Base-by-base conservation (phyloP, 352 stramenopile genomes). In the Pythium biforme region DNA sequence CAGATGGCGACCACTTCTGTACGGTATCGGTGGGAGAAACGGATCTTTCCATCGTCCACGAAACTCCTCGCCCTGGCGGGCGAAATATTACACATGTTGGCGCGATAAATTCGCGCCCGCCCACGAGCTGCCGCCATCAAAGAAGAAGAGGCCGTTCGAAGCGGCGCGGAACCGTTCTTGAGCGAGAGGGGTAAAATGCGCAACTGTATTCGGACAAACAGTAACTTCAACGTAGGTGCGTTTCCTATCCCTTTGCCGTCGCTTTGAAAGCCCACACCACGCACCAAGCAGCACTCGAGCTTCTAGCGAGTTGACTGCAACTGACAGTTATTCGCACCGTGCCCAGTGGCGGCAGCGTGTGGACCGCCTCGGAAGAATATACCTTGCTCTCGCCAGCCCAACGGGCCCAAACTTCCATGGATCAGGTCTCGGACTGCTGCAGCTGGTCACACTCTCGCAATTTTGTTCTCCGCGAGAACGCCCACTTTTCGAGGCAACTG, bases 1-100 rank as follows among this genome's bases (percentile, higher is more conserved):
- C 60, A 68, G 60, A 68, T 68, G 60, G 40, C 48, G 47, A 31
- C 47, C 50, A 47, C 22, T 65, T 60, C 37, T n/a, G 51, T 39
- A 26, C 27, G 41, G 37, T 47, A 23, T n/a, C 15, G 17, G 6
- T 1, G 33, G 10, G 34, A 17, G 5, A 68, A 68, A 62, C 52
- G 60, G 53, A 61, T 68, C 53, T 68, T 47, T 68, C 53, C n/a
- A 43, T 55, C 23, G 40, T 25, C n/a, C 23, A 53, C 25, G 46
- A 59, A 60, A 60, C 53, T 50, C 0, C 37, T 23, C 33, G n/a
- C 31, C n/a, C 4, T 9, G 12, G 9, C 9, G 40, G 49, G 26
- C 26, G 59, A 60, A 60, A 66, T 66, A 37, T 66, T 66, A 27
- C 50, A 31, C 29, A 57, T 17, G 11, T 25, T 4, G 10, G 22